Base-by-base conservation (phyloP, 2,329 filamentous ascomycete species). In the Ascochyta fabae region DNA sequence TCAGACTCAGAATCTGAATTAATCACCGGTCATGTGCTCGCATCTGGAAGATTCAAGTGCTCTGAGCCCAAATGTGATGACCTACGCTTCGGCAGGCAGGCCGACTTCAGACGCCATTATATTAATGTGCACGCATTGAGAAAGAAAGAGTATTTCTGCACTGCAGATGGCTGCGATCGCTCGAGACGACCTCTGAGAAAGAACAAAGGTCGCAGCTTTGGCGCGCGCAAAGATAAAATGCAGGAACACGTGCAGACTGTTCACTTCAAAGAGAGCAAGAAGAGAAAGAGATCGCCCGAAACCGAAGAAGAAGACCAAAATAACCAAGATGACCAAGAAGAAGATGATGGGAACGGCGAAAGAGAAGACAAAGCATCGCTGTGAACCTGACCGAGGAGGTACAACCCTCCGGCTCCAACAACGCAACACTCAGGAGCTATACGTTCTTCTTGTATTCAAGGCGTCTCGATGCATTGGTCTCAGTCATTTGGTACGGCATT, bases 21-120 rank as follows among this genome's bases (percentile, higher is more conserved):
- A 0, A 26, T 61, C 2, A 68, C 70, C 12, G 71, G 69, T n/a
- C 54, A 66, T 36, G 64, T 73, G 9, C 65, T 70, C 3, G 44
- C 48, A 2, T 48, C 59, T 34, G 64, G 66, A 1, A 66, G 61
- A 22, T 71, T 73, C 53, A 56, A 58, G n/a, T 74, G 72, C 45
- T 29, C 62, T 3, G 45, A 63, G 2, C 8, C 54, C 8, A 23
- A 43, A 0, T 74, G 72, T 39, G 23, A 40, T 6, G 55, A 59
- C 12, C 31, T 64, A 3, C 60, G 47, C 1, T 75, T 74, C 33
- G 66, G 66, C 7, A 64, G 72, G 2, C 65, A 68, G 13, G 72
- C 72, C 1, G 72, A 75, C 42, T 64, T 75, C 19, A 64, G 69
- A 5, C 62, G 72, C 1, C 72, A 75, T 36, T 56, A 66, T 22